Evolutionary conservation across 2,329 filamentous ascomycete species (phyloP), one percentile per base, ranked within the genome.

Genomic region (Aspergillus texensis): DNA sequence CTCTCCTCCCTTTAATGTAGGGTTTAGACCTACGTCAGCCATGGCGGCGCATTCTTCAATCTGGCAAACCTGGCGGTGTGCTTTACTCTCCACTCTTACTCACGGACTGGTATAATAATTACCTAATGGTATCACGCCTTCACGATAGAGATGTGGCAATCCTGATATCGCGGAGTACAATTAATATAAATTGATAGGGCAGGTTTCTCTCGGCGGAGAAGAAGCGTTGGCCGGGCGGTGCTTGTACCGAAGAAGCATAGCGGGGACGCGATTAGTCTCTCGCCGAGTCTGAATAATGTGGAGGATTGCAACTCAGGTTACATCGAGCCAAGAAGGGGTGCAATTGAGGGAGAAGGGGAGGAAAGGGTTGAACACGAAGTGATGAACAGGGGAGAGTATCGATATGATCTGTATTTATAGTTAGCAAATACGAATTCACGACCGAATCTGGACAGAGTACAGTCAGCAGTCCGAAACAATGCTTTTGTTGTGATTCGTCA

Each of bases 231-330:
- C 24, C 24, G 16, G 30, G 45, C 36, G 30, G 48, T 53, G 57
- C 57, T 59, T 59, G 57, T 59, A 52, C 36, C 34, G 57, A 59
- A 59, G 45, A 59, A 59, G 57, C 57, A 53, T 59, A 59, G 57
- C 36, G 32, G 32, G 24, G 16, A 26, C 6, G 0, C 21, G 9
- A 14, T 43, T 43, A 28, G 57, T 58, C 21, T 50, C 30, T 34
- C 16, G 30, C 28, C 26, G 26, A 28, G 57, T 26, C n/a, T 57
- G 36, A 45, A 41, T 57, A 36, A 21, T 57, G 54, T 8, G 54
- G 52, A 55, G 52, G 28, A 24, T 46, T 21, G 39, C 26, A 34
- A 48, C 19, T n/a, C 41, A 28, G 24, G 46, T 50, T 50, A 50
- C 46, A 50, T 50, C 19, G 14, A 19, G 14, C 46, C 11, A 19